A percentile compares a stretch with the other conserved stretches of the same genome.
Evolutionary conservation across 2,329 filamentous ascomycete species (phyloP).

Genomic region (Microascus cirrosus): DNA sequence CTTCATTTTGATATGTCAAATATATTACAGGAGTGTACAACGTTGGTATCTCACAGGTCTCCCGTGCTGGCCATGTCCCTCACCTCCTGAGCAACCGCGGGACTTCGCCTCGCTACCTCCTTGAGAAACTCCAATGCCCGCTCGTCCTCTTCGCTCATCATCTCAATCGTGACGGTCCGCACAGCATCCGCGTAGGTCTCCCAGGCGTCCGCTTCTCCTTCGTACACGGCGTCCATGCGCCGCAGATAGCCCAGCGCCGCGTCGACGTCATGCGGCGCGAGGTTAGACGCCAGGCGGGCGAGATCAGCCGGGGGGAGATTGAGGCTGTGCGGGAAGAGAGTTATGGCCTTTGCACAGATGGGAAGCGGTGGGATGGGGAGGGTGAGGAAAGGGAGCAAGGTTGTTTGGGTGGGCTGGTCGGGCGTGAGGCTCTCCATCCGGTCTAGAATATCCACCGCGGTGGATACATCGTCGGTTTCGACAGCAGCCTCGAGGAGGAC

Average conservation of each 20-base stretch:
- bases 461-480: slow-evolving; percentile 5
- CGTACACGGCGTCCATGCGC: slow-evolving; percentile 2
- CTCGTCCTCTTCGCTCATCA: not conserved
- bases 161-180: slow-evolving; percentile 1
- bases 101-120: slow-evolving; percentile 1
- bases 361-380: slow-evolving; percentile 6
- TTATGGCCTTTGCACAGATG: not conserved
- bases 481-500: slow-evolving; percentile 21
- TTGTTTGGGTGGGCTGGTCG: slow-evolving; percentile 9
- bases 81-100: not conserved
- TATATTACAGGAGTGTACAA: not conserved
- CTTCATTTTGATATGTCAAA: not conserved
- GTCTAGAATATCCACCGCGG: slow-evolving; percentile 8
- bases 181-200: not conserved
- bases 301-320: not conserved
- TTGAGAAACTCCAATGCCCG: slow-evolving; percentile 1
- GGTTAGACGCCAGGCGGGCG: not conserved
- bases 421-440: slow-evolving; percentile 8
- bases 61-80: not conserved
- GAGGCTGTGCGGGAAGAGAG: not conserved
- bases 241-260: slow-evolving; percentile 1
- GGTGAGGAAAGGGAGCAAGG: slow-evolving; percentile 7
- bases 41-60: not conserved
- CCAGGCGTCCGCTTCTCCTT: not conserved
- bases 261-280: not conserved